Percentiles rank a stretch among this genome's conserved stretches.
Conservation (phyloP, 2,329 filamentous ascomycete species). For the Aaosphaeria pasadenensis region DNA sequence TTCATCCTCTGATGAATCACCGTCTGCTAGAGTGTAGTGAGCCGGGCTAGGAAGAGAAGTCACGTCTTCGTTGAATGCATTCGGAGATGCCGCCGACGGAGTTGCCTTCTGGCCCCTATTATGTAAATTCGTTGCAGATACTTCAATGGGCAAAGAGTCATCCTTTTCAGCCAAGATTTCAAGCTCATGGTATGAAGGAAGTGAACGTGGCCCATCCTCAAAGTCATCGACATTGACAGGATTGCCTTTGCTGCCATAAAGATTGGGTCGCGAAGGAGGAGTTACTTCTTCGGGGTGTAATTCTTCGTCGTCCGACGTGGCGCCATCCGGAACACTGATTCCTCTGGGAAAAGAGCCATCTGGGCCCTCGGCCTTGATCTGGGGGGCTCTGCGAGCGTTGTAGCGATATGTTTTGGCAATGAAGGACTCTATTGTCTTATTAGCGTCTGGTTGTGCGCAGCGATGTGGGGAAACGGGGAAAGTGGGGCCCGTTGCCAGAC, state of each 20-base stretch:
- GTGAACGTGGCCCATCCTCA: conserved; percentile 6
- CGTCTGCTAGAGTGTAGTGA: not conserved
- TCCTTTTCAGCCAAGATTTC: too few relatives aligned
- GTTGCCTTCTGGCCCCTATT: too few relatives aligned
- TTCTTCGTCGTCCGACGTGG: conserved; percentile 24
- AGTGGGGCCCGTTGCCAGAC: conserved; percentile 11
- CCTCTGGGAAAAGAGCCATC: conserved; percentile 15
- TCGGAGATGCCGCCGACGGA: too few relatives aligned
- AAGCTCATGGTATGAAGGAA: too few relatives aligned
- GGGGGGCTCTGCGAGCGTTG: conserved; percentile 11
- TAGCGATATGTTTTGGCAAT: conserved; percentile 30
- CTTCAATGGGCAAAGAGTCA: too few relatives aligned
- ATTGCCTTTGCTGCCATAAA: conserved; percentile 22
- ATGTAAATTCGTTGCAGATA: too few relatives aligned
- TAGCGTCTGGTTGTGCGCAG: not conserved
- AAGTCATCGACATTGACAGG: conserved; percentile 30
- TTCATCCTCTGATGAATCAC: not conserved
- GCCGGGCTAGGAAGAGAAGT: too few relatives aligned
- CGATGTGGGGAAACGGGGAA: too few relatives aligned
- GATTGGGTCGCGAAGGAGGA: conserved; percentile 1
- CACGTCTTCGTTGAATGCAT: not conserved
- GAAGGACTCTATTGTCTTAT: conserved; percentile 16
- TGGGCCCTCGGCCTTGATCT: not conserved
- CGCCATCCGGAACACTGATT: conserved; percentile 32
- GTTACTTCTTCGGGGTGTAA: not conserved